Conservation (phyloP, 2,329 filamentous ascomycete genomes). For the Akanthomyces lecanii region DNA sequence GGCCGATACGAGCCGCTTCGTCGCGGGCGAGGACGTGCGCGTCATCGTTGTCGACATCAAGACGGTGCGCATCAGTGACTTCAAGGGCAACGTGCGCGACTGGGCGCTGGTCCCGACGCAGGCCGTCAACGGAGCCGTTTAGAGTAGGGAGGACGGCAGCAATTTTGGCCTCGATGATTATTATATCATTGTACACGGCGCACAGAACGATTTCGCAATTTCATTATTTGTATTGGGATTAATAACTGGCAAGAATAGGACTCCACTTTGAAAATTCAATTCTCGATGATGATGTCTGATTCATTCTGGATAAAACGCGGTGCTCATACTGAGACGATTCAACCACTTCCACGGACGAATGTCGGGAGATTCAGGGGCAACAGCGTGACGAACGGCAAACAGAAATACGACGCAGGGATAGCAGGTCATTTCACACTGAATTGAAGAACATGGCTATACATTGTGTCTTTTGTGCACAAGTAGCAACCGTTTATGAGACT, state of each 20-base stretch:
- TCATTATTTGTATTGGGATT: background rate
- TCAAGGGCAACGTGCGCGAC: slow-evolving; percentile 90
- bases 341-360: too few species aligned
- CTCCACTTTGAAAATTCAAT: background rate
- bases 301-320: background rate
- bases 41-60: slow-evolving; percentile 83
- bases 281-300: background rate
- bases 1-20: slow-evolving; percentile 60
- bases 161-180: background rate
- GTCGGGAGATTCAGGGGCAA: background rate
- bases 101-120: slow-evolving; percentile 48
- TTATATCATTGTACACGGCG: slow-evolving; percentile 10
- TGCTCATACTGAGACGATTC: background rate
- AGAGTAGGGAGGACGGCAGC: background rate
- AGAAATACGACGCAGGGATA: background rate
- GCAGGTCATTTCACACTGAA: background rate
- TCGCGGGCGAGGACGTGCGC: slow-evolving; percentile 76
- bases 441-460: background rate
- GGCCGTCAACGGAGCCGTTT: slow-evolving; percentile 38
- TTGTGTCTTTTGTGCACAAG: background rate
- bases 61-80: slow-evolving; percentile 86
- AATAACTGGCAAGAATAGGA: background rate
- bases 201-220: background rate
- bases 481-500: background rate
- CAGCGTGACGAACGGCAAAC: background rate